These are phyloP conservation scores for Salix caprea DNA, from an alignment of 345 rosid species.

Conservation along the genomic window DNA sequence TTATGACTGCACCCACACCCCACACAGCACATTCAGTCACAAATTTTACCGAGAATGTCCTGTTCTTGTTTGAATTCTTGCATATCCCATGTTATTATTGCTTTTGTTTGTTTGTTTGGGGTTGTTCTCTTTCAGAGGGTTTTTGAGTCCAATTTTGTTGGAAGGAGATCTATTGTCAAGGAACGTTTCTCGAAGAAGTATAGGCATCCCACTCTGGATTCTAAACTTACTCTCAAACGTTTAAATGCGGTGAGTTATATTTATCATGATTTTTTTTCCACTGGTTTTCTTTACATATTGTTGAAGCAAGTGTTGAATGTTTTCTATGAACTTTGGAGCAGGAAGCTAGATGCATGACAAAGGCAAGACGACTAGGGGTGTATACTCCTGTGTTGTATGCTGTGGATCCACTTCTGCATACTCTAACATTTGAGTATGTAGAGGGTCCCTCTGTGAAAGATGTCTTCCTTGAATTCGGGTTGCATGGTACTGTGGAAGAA, in stretches of 20 bases:
- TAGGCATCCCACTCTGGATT: conserved; percentile 83
- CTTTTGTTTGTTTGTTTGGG: neutral
- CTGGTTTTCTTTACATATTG: neutral
- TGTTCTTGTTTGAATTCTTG: no score
- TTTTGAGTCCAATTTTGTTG: conserved; percentile 72
- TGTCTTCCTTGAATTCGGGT: conserved; percentile 69
- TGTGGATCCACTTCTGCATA: conserved; percentile 62
- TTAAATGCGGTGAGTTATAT: conserved; percentile 69
- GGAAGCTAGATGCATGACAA: conserved; percentile 96
- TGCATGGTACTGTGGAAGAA: conserved; percentile 59
- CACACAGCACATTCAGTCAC: no score
- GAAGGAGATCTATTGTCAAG: conserved; percentile 67
- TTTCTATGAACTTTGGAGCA: conserved; percentile 21
- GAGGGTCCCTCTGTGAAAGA: conserved; percentile 83
- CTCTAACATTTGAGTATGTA: conserved; percentile 78
- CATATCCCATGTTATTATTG: neutral
- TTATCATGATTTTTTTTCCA: neutral
- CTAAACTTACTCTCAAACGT: conserved; percentile 78
- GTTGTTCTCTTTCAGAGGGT: conserved; percentile 50
- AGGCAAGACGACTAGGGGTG: conserved; percentile 87
- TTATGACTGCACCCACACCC: neutral
- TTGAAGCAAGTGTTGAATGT: neutral
- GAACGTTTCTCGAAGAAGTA: conserved; percentile 95
- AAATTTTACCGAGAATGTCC: no score
- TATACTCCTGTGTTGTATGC: conserved; percentile 71